Conservation (phyloP, 75 land plant species). For the Cryptomeria japonica region DNA sequence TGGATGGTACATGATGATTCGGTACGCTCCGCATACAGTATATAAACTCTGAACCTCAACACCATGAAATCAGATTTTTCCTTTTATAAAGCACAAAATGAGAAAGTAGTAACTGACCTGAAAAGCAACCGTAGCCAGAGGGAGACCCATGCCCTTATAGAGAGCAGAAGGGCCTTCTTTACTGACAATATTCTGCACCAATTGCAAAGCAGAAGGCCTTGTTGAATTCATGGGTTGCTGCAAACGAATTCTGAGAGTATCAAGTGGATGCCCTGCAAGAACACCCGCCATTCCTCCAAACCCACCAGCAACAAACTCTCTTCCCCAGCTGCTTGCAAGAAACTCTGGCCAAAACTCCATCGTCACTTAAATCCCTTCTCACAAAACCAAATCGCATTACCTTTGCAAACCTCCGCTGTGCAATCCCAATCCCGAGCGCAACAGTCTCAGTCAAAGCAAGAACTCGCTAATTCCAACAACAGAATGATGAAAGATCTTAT, state of each 20-base stretch:
- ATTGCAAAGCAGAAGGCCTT: constrained; percentile 39
- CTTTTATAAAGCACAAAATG: not conserved
- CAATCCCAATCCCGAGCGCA: not conserved
- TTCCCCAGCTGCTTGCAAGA: constrained; percentile 82
- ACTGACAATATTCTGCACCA: constrained; percentile 50
- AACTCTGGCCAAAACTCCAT: constrained; percentile 95
- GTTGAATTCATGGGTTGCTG: constrained; percentile 50
- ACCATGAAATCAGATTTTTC: not conserved
- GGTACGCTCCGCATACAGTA: not conserved
- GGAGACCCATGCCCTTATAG: constrained; percentile 91
- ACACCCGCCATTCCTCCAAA: constrained; percentile 93
- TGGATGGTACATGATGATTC: not conserved
- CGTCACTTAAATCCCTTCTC: not conserved
- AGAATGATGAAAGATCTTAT: not conserved
- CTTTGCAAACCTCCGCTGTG: not conserved
- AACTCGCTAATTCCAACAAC: not conserved
- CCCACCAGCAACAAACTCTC: constrained; percentile 95
- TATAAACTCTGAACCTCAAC: not conserved
- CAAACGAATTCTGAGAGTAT: constrained; percentile 73
- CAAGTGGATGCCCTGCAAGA: constrained; percentile 85
- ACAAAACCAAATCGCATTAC: constrained; percentile 2
- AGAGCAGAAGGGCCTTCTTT: constrained; percentile 75
- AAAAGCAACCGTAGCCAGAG: constrained; percentile 78
- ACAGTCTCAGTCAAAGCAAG: not conserved
- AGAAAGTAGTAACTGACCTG: constrained; percentile 52